Evolutionary conservation across 345 rosid species (phyloP).

Genomic region (Populus nigra): DNA sequence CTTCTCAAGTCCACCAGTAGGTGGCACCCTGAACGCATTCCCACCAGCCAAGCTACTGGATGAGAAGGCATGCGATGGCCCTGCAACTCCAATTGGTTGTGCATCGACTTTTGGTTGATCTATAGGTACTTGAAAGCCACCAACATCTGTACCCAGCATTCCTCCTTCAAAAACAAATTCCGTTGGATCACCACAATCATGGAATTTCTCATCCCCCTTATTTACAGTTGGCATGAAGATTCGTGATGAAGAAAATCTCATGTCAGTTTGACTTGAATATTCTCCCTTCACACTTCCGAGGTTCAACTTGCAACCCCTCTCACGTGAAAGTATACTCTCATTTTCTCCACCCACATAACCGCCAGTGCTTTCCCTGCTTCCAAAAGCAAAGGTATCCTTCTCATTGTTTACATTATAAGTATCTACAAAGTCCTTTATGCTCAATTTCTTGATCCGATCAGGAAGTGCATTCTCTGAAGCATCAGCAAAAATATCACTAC

Average conservation of each 20-base stretch:
- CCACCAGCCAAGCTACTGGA: slow-evolving; percentile 21
- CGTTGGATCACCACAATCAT: slow-evolving; percentile 21
- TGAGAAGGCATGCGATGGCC: slow-evolving; percentile 27
- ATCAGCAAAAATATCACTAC: slow-evolving; percentile 27
- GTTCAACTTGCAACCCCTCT: slow-evolving; percentile 56
- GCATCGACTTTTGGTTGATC: slow-evolving; percentile 22
- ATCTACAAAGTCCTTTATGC: slow-evolving; percentile 31
- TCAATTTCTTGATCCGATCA: slow-evolving; percentile 48
- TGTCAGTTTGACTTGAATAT: slow-evolving; percentile 29
- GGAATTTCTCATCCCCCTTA: slow-evolving; percentile 25
- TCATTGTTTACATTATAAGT: slow-evolving; percentile 12
- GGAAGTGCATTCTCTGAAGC: slow-evolving; percentile 33
- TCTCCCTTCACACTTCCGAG: slow-evolving; percentile 31
- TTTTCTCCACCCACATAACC: slow-evolving; percentile 36
- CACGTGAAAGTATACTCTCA: slow-evolving; percentile 43
- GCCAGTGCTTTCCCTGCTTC: slow-evolving; percentile 20
- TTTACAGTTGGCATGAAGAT: slow-evolving; percentile 25
- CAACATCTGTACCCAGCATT: slow-evolving; percentile 23
- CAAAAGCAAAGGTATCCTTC: slow-evolving; percentile 23
- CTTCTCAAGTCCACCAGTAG: slow-evolving; percentile 25
- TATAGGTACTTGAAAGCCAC: slow-evolving; percentile 29
- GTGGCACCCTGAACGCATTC: slow-evolving; percentile 20
- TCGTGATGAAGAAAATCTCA: slow-evolving; percentile 26
- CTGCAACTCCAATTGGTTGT: slow-evolving; percentile 12
- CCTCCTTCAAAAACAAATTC: slow-evolving; percentile 37